These are phyloP conservation scores for Decorospora gaudefroyi DNA, from an alignment of 2,329 filamentous ascomycete genomes.

Conservation along the genomic window DNA sequence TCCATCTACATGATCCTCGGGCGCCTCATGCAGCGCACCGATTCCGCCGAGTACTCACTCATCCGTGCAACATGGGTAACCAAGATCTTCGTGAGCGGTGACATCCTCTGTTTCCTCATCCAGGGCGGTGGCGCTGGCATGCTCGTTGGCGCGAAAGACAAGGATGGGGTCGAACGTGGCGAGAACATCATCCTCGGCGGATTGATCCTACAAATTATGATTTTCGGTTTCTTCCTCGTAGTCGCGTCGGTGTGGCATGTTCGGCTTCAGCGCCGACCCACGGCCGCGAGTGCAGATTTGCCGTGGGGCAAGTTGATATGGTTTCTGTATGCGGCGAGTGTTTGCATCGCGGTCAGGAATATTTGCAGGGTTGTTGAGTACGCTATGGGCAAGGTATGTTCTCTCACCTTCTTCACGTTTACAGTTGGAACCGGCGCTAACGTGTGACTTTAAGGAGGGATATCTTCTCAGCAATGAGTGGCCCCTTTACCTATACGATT, in stretches of 20 bases:
- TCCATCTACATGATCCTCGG: constrained; percentile 56
- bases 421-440: constrained; percentile 8
- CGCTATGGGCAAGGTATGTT: constrained; percentile 32
- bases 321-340: constrained; percentile 48
- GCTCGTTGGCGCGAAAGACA: constrained; percentile 37
- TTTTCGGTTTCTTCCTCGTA: constrained; percentile 61
- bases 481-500: constrained; percentile 37
- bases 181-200: constrained; percentile 61
- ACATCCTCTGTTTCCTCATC: constrained; percentile 58
- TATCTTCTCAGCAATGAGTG: constrained; percentile 35
- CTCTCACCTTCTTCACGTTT: too few species aligned
- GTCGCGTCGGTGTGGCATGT: constrained; percentile 57
- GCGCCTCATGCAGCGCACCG: constrained; percentile 49
- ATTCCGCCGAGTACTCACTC: constrained; percentile 52
- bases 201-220: constrained; percentile 61
- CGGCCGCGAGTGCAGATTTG: constrained; percentile 31
- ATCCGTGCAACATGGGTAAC: constrained; percentile 56
- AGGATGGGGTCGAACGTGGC: constrained; percentile 44
- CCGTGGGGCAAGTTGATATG: constrained; percentile 45
- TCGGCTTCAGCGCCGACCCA: constrained; percentile 45
- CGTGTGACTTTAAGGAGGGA: constrained; percentile 19
- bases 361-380: constrained; percentile 57
- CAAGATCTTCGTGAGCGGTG: constrained; percentile 60
- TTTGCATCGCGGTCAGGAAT: constrained; percentile 53
- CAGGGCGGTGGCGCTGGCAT: constrained; percentile 57